Percentiles rank a stretch among this genome's conserved stretches.
Conservation (phyloP, 805 yeast species). For the Candida boleticola region DNA sequence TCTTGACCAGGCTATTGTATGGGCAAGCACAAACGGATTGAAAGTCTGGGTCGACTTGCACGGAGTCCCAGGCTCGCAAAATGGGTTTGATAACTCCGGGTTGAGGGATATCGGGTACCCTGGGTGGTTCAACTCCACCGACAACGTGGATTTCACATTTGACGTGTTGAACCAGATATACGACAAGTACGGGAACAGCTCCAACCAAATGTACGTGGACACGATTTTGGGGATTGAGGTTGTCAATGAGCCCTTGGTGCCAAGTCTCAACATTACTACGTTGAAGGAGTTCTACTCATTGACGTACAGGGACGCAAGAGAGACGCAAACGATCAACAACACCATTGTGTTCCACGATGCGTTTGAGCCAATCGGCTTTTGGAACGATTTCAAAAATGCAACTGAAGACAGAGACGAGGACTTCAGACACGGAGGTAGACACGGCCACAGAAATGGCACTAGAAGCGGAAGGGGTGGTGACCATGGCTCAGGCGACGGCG, state of each 20-base stretch:
- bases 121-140: slow-evolving; percentile 32
- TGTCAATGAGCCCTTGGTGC: slow-evolving; percentile 39
- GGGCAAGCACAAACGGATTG: slow-evolving; percentile 61
- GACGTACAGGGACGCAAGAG: slow-evolving; percentile 32
- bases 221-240: slow-evolving; percentile 40
- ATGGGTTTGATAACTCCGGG: slow-evolving; percentile 85
- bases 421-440: no score
- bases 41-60: slow-evolving; percentile 77
- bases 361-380: slow-evolving; percentile 52
- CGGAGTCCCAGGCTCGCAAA: slow-evolving; percentile 82
- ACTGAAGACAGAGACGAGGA: neutral
- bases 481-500: neutral
- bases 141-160: slow-evolving; percentile 26
- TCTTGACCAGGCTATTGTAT: slow-evolving; percentile 60
- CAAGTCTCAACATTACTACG: slow-evolving; percentile 18
- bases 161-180: slow-evolving; percentile 33
- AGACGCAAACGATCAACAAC: slow-evolving; percentile 30
- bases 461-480: neutral
- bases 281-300: slow-evolving; percentile 27
- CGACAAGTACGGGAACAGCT: slow-evolving; percentile 30
- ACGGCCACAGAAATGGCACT: neutral
- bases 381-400: slow-evolving; percentile 40
- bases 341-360: slow-evolving; percentile 65
- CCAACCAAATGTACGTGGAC: slow-evolving; percentile 17
- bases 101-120: slow-evolving; percentile 44